phyloP scores from a whole-genome alignment of 108 stramenopile species.

The Cylindrotheca closterium region DNA sequence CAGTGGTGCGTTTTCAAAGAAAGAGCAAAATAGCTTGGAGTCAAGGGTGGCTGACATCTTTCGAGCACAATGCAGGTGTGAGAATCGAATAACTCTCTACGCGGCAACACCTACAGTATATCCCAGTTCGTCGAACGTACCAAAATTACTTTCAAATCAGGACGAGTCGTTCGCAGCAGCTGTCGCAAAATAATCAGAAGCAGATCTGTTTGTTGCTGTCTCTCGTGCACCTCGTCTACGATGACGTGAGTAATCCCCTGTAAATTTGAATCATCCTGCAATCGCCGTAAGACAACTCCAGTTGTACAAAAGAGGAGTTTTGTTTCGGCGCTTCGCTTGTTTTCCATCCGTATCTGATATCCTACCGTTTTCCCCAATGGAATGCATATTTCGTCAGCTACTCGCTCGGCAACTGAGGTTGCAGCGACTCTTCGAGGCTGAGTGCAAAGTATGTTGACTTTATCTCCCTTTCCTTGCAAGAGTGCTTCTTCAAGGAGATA shows the following conservation, averaged over 20 bases:
- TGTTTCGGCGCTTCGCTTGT: slow-evolving; percentile 56
- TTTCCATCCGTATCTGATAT: slow-evolving; percentile 91
- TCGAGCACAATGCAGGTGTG: not conserved
- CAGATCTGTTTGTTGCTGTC: slow-evolving; percentile 78
- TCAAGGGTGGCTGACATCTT: slow-evolving; percentile 95
- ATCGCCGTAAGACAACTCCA: slow-evolving; percentile 87
- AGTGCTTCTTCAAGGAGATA: slow-evolving; percentile 82
- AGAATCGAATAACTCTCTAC: not conserved
- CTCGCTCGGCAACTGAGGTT: slow-evolving; percentile 73
- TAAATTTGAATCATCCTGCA: slow-evolving; percentile 88
- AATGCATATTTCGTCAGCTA: slow-evolving; percentile 71
- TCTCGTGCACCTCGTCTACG: slow-evolving; percentile 97
- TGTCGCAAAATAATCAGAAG: slow-evolving; percentile 81
- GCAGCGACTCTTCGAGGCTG: slow-evolving; percentile 80
- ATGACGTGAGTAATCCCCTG: slow-evolving; percentile 83
- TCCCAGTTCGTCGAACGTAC: too few species aligned
- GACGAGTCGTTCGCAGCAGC: slow-evolving; percentile 56
- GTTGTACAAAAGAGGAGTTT: slow-evolving; percentile 95
- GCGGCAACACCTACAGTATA: not conserved
- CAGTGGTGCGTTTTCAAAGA: slow-evolving; percentile 71
- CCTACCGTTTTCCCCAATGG: slow-evolving; percentile 72
- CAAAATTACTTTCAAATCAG: slow-evolving; percentile 72
- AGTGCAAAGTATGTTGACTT: slow-evolving; percentile 70
- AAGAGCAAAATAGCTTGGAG: slow-evolving; percentile 68
- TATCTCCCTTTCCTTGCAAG: slow-evolving; percentile 39